Evolutionary conservation across 306 rosid species (phyloP), one percentile per base, ranked within the genome.

Genomic region (Gastrolobium bilobum): DNA sequence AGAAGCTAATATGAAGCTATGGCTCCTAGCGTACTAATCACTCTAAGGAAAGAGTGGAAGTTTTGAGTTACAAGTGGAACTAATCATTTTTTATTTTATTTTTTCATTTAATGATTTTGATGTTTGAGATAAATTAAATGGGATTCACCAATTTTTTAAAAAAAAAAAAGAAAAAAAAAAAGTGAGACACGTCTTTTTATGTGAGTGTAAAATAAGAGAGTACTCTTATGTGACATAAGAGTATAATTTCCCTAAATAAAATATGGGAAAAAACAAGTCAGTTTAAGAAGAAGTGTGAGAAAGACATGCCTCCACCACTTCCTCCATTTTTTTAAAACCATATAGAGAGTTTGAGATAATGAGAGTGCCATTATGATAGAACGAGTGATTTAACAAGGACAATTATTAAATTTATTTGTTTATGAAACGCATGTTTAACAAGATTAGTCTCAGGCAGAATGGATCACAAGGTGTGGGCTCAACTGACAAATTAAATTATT

Each of bases 261-360:
- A 43, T 38, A 52, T 51, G 54, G 53, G 57, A 40, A 40, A 5
- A 9, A 71, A 15, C 50, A 66, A 53, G 46, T 35, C 54, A 52
- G n/a, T 66, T 53, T 52, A 13, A 6, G 56, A 37, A 29, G 38
- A 69, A 75, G 60, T 71, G 65, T 33, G 14, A 76, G 68, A 50
- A 63, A 71, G 40, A 76, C 79, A 62, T 61, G 79, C 40, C 54
- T 60, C 68, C 78, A 59, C 80, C 60, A 68, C 59, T 63, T 58
- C 40, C 34, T 48, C 72, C 51, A 59, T n/a, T 68, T 79, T 67
- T 33, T 10, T 20, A 20, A 15, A 40, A 50, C 38, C 46, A 0
- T 13, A 10, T 31, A 37, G 48, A 47, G 53, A 81, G 51, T 51
- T 40, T 64, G 66, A 48, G 63, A 75, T n/a, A 56, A 67, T 80